Conservation (phyloP, 352 stramenopile species). For the Globisporangium mamillatum region DNA sequence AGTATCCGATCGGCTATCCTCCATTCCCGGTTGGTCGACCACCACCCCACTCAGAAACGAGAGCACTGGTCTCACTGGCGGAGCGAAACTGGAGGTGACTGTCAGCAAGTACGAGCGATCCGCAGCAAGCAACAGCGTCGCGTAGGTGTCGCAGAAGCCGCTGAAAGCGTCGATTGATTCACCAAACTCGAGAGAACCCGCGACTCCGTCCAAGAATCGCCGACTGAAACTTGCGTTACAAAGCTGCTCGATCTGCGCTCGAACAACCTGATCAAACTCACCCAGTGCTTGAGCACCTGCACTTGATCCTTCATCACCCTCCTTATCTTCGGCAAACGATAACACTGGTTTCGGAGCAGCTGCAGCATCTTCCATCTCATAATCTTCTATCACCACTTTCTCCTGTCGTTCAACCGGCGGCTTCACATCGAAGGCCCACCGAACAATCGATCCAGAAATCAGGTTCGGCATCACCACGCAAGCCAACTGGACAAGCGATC, state of each 20-base stretch:
- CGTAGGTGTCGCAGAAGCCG: constrained; percentile 36
- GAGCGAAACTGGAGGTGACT: constrained; percentile 41
- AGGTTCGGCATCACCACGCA: constrained; percentile 26
- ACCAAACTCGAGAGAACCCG: not conserved
- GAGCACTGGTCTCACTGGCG: constrained; percentile 40
- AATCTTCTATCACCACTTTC: constrained; percentile 18
- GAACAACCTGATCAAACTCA: constrained; percentile 11
- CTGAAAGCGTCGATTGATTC: constrained; percentile 21
- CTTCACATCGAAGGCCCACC: constrained; percentile 39
- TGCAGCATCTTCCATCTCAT: constrained; percentile 29
- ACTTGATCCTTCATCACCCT: not conserved
- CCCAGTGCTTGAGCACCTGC: constrained; percentile 1
- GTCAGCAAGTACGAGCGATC: constrained; percentile 44
- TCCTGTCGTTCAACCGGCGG: constrained; percentile 14
- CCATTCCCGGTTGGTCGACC: constrained; percentile 23
- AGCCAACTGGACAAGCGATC: constrained; percentile 20
- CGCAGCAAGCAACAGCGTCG: constrained; percentile 38
- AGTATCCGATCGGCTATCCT: not conserved
- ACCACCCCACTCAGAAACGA: constrained; percentile 51
- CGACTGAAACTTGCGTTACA: constrained; percentile 29
- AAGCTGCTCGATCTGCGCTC: constrained; percentile 18
- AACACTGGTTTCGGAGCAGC: constrained; percentile 11
- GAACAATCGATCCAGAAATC: constrained; percentile 28
- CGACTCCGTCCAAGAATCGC: constrained; percentile 28
- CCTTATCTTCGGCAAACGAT: not conserved